A percentile compares a stretch with the other conserved stretches of the same genome.
Evolutionary conservation across 768 basidiomycete species (phyloP).

Genomic region (Amanita rubescens): DNA sequence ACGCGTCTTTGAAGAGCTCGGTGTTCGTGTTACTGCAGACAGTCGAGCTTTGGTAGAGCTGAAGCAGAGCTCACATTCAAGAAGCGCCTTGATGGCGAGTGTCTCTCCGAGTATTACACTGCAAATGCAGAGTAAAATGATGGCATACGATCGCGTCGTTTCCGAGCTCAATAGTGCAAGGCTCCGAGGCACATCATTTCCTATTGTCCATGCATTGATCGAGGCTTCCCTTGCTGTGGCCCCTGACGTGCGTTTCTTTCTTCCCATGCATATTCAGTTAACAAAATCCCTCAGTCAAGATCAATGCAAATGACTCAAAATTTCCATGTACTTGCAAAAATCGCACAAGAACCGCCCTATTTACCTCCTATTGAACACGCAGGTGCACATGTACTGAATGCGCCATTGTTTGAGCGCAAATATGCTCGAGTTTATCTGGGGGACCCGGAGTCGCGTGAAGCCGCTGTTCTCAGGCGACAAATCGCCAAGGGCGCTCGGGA

Average conservation of each 20-base stretch:
- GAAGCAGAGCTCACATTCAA: constrained; percentile 56
- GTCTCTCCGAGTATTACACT: constrained; percentile 50
- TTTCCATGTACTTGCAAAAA: constrained; percentile 69
- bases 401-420: constrained; percentile 74
- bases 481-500: constrained; percentile 73
- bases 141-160: constrained; percentile 86
- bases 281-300: constrained; percentile 28
- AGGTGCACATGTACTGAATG: constrained; percentile 74
- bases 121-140: constrained; percentile 92
- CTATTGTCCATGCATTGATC: constrained; percentile 65
- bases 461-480: constrained; percentile 55
- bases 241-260: constrained; percentile 41
- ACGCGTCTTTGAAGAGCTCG: constrained; percentile 83
- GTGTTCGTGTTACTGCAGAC: constrained; percentile 54
- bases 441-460: constrained; percentile 55
- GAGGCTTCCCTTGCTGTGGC: constrained; percentile 57
- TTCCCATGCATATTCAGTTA: not conserved
- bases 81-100: constrained; percentile 45
- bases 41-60: constrained; percentile 48
- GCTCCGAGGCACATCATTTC: constrained; percentile 64
- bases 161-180: constrained; percentile 71
- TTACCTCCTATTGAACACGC: constrained; percentile 74
- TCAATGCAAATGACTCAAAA: constrained; percentile 58
- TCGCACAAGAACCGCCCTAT: constrained; percentile 68
- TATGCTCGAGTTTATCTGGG: constrained; percentile 76